These are phyloP conservation scores for Wickerhamiella domercqiae DNA, from an alignment of 805 yeast species.

Conservation along the genomic window DNA sequence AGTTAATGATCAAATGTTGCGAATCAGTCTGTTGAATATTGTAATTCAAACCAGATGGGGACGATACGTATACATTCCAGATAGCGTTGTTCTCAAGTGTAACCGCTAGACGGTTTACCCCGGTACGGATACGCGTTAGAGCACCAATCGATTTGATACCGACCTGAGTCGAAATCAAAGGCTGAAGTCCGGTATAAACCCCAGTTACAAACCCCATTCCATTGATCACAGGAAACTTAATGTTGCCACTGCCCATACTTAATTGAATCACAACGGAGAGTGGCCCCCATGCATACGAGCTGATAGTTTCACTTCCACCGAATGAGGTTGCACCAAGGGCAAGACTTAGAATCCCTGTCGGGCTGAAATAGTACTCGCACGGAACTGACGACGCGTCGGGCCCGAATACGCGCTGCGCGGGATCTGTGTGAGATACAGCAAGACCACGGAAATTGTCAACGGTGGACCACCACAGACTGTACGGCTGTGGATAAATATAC, in stretches of 20 bases:
- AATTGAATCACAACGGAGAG: conserved; percentile 15
- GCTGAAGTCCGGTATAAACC: conserved; percentile 35
- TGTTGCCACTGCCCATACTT: conserved; percentile 16
- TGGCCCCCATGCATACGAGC: conserved; percentile 23
- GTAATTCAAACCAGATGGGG: conserved; percentile 25
- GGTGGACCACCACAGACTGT: conserved; percentile 42
- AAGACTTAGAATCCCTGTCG: conserved; percentile 39
- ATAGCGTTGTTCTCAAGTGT: conserved; percentile 27
- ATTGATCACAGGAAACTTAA: conserved; percentile 50
- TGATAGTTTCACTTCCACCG: conserved; percentile 32
- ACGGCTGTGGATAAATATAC: conserved; percentile 54
- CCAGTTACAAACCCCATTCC: conserved; percentile 77
- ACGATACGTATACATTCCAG: conserved; percentile 37
- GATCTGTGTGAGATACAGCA: conserved; percentile 44
- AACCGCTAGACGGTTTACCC: conserved; percentile 26
- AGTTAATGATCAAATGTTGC: conserved; percentile 36
- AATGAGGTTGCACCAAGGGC: conserved; percentile 41
- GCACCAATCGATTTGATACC: conserved; percentile 30
- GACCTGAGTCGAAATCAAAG: conserved; percentile 31
- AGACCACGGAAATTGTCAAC: conserved; percentile 35
- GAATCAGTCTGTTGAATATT: conserved; percentile 24
- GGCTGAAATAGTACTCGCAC: conserved; percentile 38
- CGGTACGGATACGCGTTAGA: conserved; percentile 21
- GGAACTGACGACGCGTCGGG: conserved; percentile 29
- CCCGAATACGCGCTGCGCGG: conserved; percentile 31